phyloP scores from a whole-genome alignment of 2,329 filamentous ascomycete species.

The Fusarium stilboides region DNA sequence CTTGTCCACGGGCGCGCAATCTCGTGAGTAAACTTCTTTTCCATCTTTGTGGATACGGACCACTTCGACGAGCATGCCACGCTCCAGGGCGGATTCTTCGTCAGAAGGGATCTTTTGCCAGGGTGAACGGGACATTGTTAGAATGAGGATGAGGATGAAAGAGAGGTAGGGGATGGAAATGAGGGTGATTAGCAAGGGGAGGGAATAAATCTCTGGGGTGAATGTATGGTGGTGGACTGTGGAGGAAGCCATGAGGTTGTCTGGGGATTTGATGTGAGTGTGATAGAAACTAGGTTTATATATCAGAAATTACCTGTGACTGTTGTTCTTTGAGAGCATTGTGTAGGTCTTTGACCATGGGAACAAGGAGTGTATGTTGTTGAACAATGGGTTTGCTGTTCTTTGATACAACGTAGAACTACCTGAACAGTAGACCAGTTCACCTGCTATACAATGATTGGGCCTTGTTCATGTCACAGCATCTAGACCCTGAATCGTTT shows the following conservation, averaged over 20 bases:
- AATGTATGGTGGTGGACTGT: background rate
- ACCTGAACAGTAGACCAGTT: background rate
- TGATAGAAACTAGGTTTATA: background rate
- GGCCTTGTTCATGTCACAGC: no score
- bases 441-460: no score
- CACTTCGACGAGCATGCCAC: conserved; percentile 29
- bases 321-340: background rate
- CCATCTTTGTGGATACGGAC: conserved; percentile 17
- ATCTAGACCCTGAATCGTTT: no score
- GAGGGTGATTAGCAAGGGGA: background rate
- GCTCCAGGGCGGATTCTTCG: background rate
- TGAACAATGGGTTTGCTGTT: background rate
- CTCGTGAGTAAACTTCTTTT: conserved; percentile 11
- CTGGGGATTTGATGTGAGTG: background rate
- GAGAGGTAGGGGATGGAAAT: background rate
- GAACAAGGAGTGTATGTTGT: background rate
- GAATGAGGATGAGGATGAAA: background rate
- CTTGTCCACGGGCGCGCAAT: background rate
- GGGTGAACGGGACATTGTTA: conserved; percentile 9
- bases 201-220: background rate
- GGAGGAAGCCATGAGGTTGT: background rate
- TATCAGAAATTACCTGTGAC: background rate
- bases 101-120: conserved; percentile 1
- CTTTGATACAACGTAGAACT: background rate
- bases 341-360: background rate